These are phyloP conservation scores for Castanopsis chinensis DNA, from an alignment of 306 rosid species.

Conservation along the genomic window DNA sequence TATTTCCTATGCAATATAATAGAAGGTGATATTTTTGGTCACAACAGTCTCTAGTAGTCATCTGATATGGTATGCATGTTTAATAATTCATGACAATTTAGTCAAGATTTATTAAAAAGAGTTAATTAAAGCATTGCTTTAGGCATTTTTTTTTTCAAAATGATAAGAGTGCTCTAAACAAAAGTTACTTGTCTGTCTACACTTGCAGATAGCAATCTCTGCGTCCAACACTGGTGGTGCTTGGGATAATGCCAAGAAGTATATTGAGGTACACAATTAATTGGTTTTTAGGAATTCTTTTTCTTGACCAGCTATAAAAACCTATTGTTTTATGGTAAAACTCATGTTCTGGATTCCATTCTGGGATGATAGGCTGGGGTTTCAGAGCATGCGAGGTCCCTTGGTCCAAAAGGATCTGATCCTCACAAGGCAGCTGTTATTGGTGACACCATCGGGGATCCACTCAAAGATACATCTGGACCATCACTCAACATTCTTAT, in stretches of 20 bases:
- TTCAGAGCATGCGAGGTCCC: slow-evolving; percentile 85
- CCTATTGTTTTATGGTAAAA: neutral
- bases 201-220: slow-evolving; percentile 78
- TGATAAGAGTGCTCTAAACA: slow-evolving; percentile 8
- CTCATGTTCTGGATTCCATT: slow-evolving; percentile 4
- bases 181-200: neutral
- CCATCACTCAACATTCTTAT: slow-evolving; percentile 98
- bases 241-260: slow-evolving; percentile 98
- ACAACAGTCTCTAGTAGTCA: neutral
- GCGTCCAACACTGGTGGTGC: slow-evolving; percentile 99
- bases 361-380: slow-evolving; percentile 63
- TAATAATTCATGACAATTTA: neutral
- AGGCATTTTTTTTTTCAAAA: too few relatives aligned
- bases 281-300: neutral
- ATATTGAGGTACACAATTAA: slow-evolving; percentile 66
- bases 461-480: slow-evolving; percentile 93
- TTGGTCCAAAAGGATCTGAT: slow-evolving; percentile 94
- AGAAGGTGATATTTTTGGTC: neutral
- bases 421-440: slow-evolving; percentile 94
- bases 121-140: neutral
- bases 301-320: neutral
- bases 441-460: slow-evolving; percentile 98
- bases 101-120: too few relatives aligned
- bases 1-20: neutral
- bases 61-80: neutral